phyloP scores from a whole-genome alignment of 441 rosid genomes.

The Monsonia emarginata region DNA sequence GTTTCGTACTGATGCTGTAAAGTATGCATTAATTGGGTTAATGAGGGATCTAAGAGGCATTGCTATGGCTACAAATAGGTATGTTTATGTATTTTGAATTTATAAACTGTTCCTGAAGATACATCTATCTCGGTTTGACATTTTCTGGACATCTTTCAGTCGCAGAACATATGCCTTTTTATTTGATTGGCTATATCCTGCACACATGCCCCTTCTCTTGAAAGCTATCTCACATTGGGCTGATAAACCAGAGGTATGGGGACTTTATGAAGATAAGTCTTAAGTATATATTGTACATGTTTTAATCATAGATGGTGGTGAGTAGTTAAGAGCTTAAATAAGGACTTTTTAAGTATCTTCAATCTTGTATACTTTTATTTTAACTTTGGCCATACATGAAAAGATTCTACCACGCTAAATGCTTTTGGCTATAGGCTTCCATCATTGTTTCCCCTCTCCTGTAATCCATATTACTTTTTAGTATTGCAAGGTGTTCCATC shows the following conservation, averaged over 20 bases:
- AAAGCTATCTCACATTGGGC: constrained; percentile 87
- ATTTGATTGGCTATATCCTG: constrained; percentile 98
- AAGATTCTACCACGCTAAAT: not conserved
- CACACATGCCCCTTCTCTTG: constrained; percentile 89
- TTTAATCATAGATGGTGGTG: not conserved
- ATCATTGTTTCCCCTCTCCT: not conserved
- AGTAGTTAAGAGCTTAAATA: not conserved
- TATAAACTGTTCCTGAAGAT: not conserved
- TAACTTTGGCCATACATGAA: not conserved
- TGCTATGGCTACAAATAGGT: constrained; percentile 96
- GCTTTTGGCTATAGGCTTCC: not conserved
- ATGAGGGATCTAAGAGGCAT: constrained; percentile 98
- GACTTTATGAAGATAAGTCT: not conserved
- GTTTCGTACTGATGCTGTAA: constrained; percentile 87
- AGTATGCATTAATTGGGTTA: constrained; percentile 81
- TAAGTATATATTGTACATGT: not conserved
- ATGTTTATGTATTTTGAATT: constrained; percentile 8
- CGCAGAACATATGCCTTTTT: constrained; percentile 84
- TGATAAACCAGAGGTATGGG: constrained; percentile 90
- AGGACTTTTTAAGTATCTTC: not conserved
- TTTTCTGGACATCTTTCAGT: constrained; percentile 35
- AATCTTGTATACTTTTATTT: not conserved
- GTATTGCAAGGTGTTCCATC: not conserved
- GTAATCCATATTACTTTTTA: not conserved
- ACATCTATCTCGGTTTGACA: not conserved